A percentile compares a stretch with the other conserved stretches of the same genome.
Conservation (phyloP, 345 rosid species). For the Acer negundo region DNA sequence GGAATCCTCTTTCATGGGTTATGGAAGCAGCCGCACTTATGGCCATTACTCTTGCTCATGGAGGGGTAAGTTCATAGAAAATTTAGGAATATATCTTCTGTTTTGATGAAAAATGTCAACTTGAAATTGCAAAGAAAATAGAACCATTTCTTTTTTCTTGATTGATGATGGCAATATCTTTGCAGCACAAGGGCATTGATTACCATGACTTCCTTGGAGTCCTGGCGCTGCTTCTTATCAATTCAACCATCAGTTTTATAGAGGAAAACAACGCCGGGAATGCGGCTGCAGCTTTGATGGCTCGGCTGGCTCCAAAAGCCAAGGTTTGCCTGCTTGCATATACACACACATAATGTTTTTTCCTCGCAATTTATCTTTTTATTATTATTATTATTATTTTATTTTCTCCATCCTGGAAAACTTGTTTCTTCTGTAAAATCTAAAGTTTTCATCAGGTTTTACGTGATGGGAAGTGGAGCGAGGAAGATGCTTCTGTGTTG, state of each 20-base stretch:
- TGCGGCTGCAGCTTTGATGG: conserved; percentile 65
- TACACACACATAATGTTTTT: neutral
- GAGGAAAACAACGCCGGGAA: conserved; percentile 68
- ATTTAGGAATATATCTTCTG: neutral
- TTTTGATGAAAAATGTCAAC: neutral
- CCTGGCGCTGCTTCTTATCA: conserved; percentile 43
- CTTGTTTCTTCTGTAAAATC: neutral
- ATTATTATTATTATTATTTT: neutral
- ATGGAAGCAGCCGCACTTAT: conserved; percentile 66
- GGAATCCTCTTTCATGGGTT: conserved; percentile 67
- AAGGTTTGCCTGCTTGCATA: conserved; percentile 29
- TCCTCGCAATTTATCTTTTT: neutral
- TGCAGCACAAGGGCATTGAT: conserved; percentile 40
- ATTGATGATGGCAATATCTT: neutral
- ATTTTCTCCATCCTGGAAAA: neutral
- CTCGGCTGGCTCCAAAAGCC: conserved; percentile 57
- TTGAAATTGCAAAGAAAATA: neutral
- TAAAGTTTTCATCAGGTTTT: conserved; percentile 33
- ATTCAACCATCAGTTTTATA: conserved; percentile 57
- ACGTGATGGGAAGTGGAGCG: conserved; percentile 54
- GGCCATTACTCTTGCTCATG: conserved; percentile 54
- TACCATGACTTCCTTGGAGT: conserved; percentile 57
- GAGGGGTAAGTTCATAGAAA: conserved; percentile 41
- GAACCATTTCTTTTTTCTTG: neutral
- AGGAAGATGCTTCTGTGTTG: conserved; percentile 53